These are phyloP conservation scores for Paramecium caudatum DNA, from an alignment of 73 alveolate genomes.

Conservation along the genomic window DNA sequence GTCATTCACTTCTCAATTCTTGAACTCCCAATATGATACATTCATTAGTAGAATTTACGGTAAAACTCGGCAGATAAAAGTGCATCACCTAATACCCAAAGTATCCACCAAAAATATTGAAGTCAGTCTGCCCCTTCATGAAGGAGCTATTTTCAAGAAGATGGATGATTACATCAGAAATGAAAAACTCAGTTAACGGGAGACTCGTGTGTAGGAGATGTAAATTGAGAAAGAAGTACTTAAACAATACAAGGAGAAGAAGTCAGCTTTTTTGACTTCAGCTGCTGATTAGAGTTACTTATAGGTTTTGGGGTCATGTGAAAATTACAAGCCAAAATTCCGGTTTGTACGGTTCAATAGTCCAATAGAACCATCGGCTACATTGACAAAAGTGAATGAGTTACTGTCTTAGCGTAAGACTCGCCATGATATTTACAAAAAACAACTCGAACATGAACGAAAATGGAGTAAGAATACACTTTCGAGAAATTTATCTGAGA, in stretches of 20 bases:
- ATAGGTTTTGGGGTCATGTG: background rate
- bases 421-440: background rate
- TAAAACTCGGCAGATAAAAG: background rate
- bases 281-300: background rate
- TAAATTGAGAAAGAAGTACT: conserved; percentile 28
- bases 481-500: background rate
- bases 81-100: conserved; percentile 29
- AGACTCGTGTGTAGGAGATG: background rate
- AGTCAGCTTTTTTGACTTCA: background rate
- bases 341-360: background rate
- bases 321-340: background rate
- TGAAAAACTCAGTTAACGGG: conserved; percentile 7
- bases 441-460: conserved; percentile 17
- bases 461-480: background rate
- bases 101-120: background rate
- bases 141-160: conserved; percentile 19
- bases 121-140: background rate
- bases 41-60: background rate
- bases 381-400: background rate
- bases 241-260: background rate
- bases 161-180: conserved; percentile 48
- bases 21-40: background rate
- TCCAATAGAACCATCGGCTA: background rate
- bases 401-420: conserved; percentile 33
- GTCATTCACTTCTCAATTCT: background rate